Conservation (phyloP, 106 monocot species). For the Ottelia alismoides region DNA sequence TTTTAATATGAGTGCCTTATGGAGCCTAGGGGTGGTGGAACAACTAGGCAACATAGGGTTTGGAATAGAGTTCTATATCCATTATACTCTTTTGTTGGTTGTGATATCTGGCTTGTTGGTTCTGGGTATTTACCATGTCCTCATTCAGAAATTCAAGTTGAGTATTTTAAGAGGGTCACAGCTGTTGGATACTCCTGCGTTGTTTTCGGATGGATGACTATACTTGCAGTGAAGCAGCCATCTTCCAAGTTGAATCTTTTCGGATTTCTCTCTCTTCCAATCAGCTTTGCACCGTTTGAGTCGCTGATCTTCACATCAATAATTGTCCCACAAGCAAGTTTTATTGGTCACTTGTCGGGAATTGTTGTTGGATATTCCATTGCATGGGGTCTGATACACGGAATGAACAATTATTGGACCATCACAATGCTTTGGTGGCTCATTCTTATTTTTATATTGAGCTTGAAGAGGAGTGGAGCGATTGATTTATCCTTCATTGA, state of each 20-base stretch:
- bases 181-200: constrained; percentile 92
- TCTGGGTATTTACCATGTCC: constrained; percentile 51
- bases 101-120: constrained; percentile 70
- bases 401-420: constrained; percentile 98
- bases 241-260: constrained; percentile 83
- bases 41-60: constrained; percentile 53
- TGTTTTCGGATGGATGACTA: constrained; percentile 99
- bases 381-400: constrained; percentile 91
- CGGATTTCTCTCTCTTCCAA: constrained; percentile 82
- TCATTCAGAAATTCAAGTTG: constrained; percentile 82
- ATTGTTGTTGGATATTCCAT: constrained; percentile 88
- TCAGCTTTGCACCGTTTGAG: constrained; percentile 95
- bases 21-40: constrained; percentile 80
- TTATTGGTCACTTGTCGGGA: constrained; percentile 88
- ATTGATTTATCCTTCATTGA: constrained; percentile 69
- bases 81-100: constrained; percentile 69
- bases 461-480: constrained; percentile 70
- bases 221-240: constrained; percentile 83
- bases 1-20: constrained; percentile 92
- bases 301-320: constrained; percentile 85
- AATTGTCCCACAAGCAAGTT: constrained; percentile 94
- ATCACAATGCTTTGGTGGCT: constrained; percentile 77
- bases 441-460: constrained; percentile 43
- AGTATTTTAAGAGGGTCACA: constrained; percentile 71
- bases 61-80: constrained; percentile 73